Conservation (phyloP, 1,139 yeast species). For the Yamadazyma blattariae region DNA sequence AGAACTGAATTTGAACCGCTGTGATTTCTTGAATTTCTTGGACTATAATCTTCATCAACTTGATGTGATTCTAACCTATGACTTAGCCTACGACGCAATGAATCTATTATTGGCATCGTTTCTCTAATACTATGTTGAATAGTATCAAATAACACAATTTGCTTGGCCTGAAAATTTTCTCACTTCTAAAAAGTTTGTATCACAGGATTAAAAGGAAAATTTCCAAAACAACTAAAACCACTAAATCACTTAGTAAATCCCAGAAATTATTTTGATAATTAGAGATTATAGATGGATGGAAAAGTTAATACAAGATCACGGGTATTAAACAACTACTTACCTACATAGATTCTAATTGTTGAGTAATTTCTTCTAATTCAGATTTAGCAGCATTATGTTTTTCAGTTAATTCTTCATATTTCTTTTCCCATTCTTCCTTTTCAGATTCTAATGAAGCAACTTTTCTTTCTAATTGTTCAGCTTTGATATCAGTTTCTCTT, state of each 20-base stretch:
- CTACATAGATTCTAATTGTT: constrained; percentile 85
- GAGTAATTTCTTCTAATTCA: constrained; percentile 91
- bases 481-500: constrained; percentile 94
- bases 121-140: constrained; percentile 79
- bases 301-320: too few relatives aligned
- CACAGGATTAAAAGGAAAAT: too few relatives aligned
- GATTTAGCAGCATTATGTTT: constrained; percentile 81
- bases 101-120: constrained; percentile 5
- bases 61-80: constrained; percentile 33
- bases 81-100: constrained; percentile 23
- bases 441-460: constrained; percentile 89
- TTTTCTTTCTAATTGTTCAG: constrained; percentile 95
- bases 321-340: too few relatives aligned
- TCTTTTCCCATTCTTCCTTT: constrained; percentile 89
- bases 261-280: too few relatives aligned
- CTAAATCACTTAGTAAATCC: too few relatives aligned
- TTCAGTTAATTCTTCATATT: constrained; percentile 82
- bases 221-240: too few relatives aligned
- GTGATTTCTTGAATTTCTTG: constrained; percentile 13
- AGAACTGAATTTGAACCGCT: constrained; percentile 9
- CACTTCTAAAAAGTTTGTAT: too few relatives aligned
- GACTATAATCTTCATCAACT: constrained; percentile 34
- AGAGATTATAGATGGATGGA: too few relatives aligned
- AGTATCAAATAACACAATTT: constrained; percentile 90
- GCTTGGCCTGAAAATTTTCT: too few relatives aligned